phyloP scores from a whole-genome alignment of 208 protist species.

The Leishmania arabica region DNA sequence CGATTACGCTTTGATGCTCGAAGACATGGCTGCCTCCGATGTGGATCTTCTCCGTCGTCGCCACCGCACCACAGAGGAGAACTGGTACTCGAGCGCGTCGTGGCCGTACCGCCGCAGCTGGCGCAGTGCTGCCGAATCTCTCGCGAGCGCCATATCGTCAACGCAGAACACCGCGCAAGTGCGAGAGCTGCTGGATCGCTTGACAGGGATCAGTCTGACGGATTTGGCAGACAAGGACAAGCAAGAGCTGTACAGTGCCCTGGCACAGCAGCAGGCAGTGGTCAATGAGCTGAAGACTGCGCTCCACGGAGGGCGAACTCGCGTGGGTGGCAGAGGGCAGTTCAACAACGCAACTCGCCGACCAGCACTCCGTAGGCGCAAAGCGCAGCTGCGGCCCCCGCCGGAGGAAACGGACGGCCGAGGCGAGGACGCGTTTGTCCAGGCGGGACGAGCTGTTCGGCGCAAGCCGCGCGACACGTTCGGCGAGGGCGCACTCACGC shows the following conservation, averaged over 20 bases:
- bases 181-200: slow-evolving; percentile 10
- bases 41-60: neutral
- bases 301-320: neutral
- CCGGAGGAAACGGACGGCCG: neutral
- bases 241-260: slow-evolving; percentile 28
- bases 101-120: slow-evolving; percentile 5
- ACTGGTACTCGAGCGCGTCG: slow-evolving; percentile 42
- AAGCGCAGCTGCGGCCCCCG: slow-evolving; percentile 2
- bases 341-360: neutral
- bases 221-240: slow-evolving; percentile 22
- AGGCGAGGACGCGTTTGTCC: too few species aligned
- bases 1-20: slow-evolving; percentile 15
- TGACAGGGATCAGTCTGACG: neutral
- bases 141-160: neutral
- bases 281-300: slow-evolving; percentile 38
- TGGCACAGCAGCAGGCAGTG: slow-evolving; percentile 46
- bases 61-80: slow-evolving; percentile 17
- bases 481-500: neutral
- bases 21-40: slow-evolving; percentile 19
- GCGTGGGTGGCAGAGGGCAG: neutral
- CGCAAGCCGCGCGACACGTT: too few species aligned
- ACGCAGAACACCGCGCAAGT: slow-evolving; percentile 4
- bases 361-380: slow-evolving; percentile 1
- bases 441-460: neutral
- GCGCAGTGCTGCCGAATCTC: slow-evolving; percentile 2